phyloP scores from a whole-genome alignment of 2,329 filamentous ascomycete species.

The Bipolaris cookei region DNA sequence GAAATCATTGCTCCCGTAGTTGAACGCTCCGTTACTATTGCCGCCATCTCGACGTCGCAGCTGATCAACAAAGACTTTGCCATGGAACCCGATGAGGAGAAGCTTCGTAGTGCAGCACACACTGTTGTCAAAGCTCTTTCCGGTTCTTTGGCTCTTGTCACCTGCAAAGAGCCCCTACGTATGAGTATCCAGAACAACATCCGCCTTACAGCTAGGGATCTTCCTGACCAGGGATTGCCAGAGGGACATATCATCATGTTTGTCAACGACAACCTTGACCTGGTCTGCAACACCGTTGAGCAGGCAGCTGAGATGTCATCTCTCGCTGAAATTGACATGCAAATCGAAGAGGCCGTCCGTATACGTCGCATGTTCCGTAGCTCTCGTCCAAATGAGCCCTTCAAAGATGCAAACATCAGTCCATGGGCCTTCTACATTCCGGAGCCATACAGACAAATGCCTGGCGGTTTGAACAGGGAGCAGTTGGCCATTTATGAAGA shows the following conservation, averaged over 20 bases:
- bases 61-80: conserved; percentile 97
- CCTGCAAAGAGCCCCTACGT: conserved; percentile 93
- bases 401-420: conserved; percentile 80
- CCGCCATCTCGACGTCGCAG: conserved; percentile 93
- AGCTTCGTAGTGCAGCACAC: conserved; percentile 82
- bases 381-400: conserved; percentile 80
- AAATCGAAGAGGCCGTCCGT: conserved; percentile 82
- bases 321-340: conserved; percentile 90
- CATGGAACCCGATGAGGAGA: conserved; percentile 87
- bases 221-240: conserved; percentile 74
- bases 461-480: conserved; percentile 82
- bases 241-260: conserved; percentile 98
- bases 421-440: conserved; percentile 94
- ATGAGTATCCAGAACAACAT: conserved; percentile 99
- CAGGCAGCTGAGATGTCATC: conserved; percentile 94
- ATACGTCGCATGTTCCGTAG: conserved; percentile 76
- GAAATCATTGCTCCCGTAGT: conserved; percentile 98
- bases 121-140: conserved; percentile 95
- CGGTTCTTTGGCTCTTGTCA: conserved; percentile 93
- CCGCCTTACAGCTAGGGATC: conserved; percentile 74
- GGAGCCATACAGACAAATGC: conserved; percentile 86
- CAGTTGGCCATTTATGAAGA: conserved; percentile 97
- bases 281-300: conserved; percentile 92
- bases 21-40: conserved; percentile 95
- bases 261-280: conserved; percentile 95